Percentiles rank a stretch among this genome's conserved stretches.
Conservation (phyloP, 2,329 filamentous ascomycete species). For the Ploettnerulaceae sp. region DNA sequence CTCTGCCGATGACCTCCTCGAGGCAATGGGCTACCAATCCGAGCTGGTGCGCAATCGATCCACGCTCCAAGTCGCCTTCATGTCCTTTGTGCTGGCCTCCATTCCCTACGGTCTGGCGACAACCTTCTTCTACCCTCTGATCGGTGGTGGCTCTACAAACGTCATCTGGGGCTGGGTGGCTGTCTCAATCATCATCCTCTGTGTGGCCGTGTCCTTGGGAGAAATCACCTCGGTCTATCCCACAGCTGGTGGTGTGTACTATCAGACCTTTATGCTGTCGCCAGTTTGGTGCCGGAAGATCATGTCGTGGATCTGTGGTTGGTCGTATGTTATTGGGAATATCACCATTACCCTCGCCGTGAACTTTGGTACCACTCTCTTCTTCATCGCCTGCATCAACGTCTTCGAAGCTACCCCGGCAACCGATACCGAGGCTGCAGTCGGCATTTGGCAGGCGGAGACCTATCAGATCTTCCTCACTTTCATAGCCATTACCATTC, state of each 20-base stretch:
- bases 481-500: slow-evolving; percentile 44
- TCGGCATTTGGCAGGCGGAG: slow-evolving; percentile 42
- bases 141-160: slow-evolving; percentile 61
- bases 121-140: slow-evolving; percentile 62
- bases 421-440: slow-evolving; percentile 35
- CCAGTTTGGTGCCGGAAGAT: slow-evolving; percentile 53
- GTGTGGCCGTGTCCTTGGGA: slow-evolving; percentile 63
- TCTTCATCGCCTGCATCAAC: slow-evolving; percentile 51
- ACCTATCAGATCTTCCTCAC: slow-evolving; percentile 44
- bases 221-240: slow-evolving; percentile 73
- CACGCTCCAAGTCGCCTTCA: slow-evolving; percentile 66
- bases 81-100: slow-evolving; percentile 71
- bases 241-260: slow-evolving; percentile 70
- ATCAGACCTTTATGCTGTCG: slow-evolving; percentile 70
- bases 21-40: slow-evolving; percentile 61
- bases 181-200: slow-evolving; percentile 65
- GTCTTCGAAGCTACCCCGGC: slow-evolving; percentile 41
- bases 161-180: slow-evolving; percentile 70
- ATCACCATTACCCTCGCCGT: slow-evolving; percentile 73
- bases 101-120: slow-evolving; percentile 64
- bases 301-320: slow-evolving; percentile 66
- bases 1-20: slow-evolving; percentile 55
- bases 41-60: slow-evolving; percentile 61
- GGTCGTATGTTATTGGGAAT: slow-evolving; percentile 71
- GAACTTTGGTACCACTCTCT: slow-evolving; percentile 49